phyloP scores from a whole-genome alignment of 148 eudicot species.

The Chenopodium formosanum region DNA sequence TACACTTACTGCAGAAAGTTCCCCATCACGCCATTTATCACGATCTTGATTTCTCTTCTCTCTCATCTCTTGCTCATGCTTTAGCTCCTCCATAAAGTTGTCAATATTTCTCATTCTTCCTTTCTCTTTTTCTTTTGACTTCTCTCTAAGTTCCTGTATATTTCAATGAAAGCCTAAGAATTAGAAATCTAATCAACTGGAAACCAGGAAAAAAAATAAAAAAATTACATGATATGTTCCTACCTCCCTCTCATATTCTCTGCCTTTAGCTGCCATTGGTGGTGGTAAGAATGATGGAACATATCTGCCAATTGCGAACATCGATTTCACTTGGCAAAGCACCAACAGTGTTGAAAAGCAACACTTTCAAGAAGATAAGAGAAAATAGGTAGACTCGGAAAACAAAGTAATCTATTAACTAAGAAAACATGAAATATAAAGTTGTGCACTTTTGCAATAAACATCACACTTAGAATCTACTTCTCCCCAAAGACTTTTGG shows the following conservation, averaged over 20 bases:
- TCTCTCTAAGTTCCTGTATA: slow-evolving; percentile 67
- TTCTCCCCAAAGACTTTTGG: not conserved
- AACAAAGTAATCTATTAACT: not conserved
- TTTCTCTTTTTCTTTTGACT: slow-evolving; percentile 84
- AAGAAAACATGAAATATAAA: not conserved
- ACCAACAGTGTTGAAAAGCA: slow-evolving; percentile 8
- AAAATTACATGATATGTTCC: slow-evolving; percentile 24
- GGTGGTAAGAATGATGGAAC: slow-evolving; percentile 98
- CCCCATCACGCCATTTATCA: slow-evolving; percentile 77
- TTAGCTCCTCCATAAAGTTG: slow-evolving; percentile 95
- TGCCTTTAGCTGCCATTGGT: slow-evolving; percentile 79
- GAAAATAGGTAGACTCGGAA: not conserved
- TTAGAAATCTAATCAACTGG: slow-evolving; percentile 1
- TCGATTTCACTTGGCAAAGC: slow-evolving; percentile 27
- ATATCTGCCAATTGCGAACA: slow-evolving; percentile 66
- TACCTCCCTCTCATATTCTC: slow-evolving; percentile 85
- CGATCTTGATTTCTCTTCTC: slow-evolving; percentile 88
- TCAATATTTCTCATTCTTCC: slow-evolving; percentile 91
- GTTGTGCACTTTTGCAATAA: not conserved
- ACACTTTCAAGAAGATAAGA: not conserved
- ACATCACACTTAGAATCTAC: not conserved
- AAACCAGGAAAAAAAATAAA: slow-evolving; percentile 10
- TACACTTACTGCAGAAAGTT: slow-evolving; percentile 56
- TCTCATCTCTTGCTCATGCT: slow-evolving; percentile 92
- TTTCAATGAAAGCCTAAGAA: slow-evolving; percentile 12